Base-by-base conservation (phyloP, 192 early-diverging fungal species). In the Entophlyctis helioformis region DNA sequence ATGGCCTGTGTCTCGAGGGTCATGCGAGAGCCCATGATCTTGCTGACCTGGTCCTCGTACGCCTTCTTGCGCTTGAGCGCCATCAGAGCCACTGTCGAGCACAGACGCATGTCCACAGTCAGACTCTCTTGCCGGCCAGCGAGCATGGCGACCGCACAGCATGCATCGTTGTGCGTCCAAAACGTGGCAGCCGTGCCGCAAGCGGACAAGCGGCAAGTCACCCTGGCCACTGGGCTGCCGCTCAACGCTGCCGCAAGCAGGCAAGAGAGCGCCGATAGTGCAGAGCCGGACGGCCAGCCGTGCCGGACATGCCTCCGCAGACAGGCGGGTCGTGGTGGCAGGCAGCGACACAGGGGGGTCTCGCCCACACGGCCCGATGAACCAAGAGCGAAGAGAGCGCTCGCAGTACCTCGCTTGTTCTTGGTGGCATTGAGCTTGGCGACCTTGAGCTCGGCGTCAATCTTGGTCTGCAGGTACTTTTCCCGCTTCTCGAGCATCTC, bases 401-500 rank as follows among this genome's bases (percentile, higher is more conserved):
- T n/a, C n/a, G 2, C 13, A 35, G n/a, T 66, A 89, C 88, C 82
- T 72, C 81, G 66, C 57, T 84, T 88, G 71, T 98, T 98, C 59
- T 82, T 84, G n/a, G 86, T 80, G 0, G 85, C 92, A 59, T 95
- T 95, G 12, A 69, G 59, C 46, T 85, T 89, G 1, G 95, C 95
- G 21, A 74, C 72, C 59, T 82, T 83, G 36, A 86, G 66, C 63
- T 96, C 87, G 36, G 67, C 74, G 50, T 96, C 87, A 26, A 89
- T 84, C 57, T 91, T 88, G 31, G 71, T 71, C 50, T 91, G 76
- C 39, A 98, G 60, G 58, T 87, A 83, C 39, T 73, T 76, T 48
- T 95, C 85, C 45, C 90, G 66, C 74, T 98, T 98, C 56, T 93
- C 92, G 25, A 98, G 77, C 88, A 93, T 95, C 41, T 85, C 69